A percentile compares a stretch with the other conserved stretches of the same genome.
Evolutionary conservation across 768 basidiomycete species (phyloP).

Genomic region (Chalciporus sphaerocephalus): DNA sequence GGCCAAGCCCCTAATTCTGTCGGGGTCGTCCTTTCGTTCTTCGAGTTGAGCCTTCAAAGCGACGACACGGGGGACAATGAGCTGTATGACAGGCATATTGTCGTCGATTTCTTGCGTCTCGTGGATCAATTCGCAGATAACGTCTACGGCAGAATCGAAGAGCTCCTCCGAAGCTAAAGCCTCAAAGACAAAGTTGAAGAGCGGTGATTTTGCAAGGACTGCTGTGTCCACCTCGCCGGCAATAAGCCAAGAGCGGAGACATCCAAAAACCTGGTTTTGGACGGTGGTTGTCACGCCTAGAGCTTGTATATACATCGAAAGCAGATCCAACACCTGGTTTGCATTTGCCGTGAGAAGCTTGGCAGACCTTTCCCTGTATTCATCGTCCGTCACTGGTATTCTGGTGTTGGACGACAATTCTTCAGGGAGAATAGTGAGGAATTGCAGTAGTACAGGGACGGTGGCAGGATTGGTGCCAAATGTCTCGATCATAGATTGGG

Average conservation of each 20-base stretch:
- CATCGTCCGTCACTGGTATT: conserved; percentile 86
- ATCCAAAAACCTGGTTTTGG: conserved; percentile 78
- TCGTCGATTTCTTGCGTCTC: conserved; percentile 98
- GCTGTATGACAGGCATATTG: conserved; percentile 82
- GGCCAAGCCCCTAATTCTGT: conserved; percentile 84
- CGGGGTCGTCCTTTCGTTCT: conserved; percentile 68
- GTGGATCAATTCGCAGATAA: conserved; percentile 91
- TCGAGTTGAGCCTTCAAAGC: conserved; percentile 60
- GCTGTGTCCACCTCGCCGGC: conserved; percentile 75
- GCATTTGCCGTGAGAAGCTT: conserved; percentile 66
- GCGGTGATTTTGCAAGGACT: conserved; percentile 66
- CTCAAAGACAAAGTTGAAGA: conserved; percentile 80
- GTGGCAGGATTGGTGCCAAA: conserved; percentile 83
- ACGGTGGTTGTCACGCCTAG: conserved; percentile 80
- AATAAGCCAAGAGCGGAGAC: conserved; percentile 81
- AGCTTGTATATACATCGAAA: conserved; percentile 90
- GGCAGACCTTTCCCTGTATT: conserved; percentile 59
- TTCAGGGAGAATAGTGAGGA: conserved; percentile 87
- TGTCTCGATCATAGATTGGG: conserved; percentile 74
- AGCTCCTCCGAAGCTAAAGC: conserved; percentile 79
- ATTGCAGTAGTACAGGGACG: conserved; percentile 82
- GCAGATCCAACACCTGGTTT: conserved; percentile 65
- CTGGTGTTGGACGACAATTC: conserved; percentile 79
- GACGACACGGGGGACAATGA: conserved; percentile 84
- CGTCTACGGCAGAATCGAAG: conserved; percentile 92